Percentiles rank a stretch among this genome's conserved stretches.
Evolutionary conservation across 345 rosid genomes (phyloP).

Genomic region (Odontarrhena argentea): DNA sequence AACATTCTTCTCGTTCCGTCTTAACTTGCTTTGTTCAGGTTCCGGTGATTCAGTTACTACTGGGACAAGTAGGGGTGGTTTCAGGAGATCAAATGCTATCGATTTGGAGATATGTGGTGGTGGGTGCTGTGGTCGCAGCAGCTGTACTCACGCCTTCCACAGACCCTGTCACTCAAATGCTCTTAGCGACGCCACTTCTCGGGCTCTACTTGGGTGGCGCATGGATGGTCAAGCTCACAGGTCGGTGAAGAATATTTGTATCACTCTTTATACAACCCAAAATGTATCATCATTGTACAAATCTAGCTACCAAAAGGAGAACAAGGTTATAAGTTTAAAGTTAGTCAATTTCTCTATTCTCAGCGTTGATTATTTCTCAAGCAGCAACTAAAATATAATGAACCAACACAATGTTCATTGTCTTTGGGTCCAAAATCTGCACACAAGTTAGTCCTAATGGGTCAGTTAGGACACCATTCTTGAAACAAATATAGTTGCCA

Average conservation of each 20-base stretch:
- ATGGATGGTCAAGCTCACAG: conserved; percentile 83
- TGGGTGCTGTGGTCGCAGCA: conserved; percentile 90
- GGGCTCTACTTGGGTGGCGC: conserved; percentile 97
- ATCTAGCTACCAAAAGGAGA: too few relatives aligned
- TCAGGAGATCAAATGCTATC: conserved; percentile 95
- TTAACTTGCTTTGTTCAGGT: conserved; percentile 50
- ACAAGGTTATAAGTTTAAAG: too few relatives aligned
- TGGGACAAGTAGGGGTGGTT: conserved; percentile 89
- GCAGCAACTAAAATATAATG: too few relatives aligned
- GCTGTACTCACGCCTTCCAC: conserved; percentile 96
- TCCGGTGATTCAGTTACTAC: conserved; percentile 91
- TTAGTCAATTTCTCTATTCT: too few relatives aligned
- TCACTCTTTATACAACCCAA: too few relatives aligned
- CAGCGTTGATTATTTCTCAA: too few relatives aligned
- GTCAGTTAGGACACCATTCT: too few relatives aligned
- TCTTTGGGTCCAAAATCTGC: too few relatives aligned
- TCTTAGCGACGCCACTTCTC: conserved; percentile 83
- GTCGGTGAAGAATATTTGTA: conserved; percentile 50
- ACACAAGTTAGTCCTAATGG: too few relatives aligned
- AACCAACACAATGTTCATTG: too few relatives aligned
- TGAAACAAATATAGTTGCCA: too few relatives aligned
- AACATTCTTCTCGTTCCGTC: not conserved
- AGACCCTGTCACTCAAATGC: conserved; percentile 95
- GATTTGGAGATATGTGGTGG: conserved; percentile 94
- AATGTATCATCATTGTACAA: too few relatives aligned